Base-by-base conservation (phyloP, 2,329 filamentous ascomycete genomes). In the Penicillium glabrum region DNA sequence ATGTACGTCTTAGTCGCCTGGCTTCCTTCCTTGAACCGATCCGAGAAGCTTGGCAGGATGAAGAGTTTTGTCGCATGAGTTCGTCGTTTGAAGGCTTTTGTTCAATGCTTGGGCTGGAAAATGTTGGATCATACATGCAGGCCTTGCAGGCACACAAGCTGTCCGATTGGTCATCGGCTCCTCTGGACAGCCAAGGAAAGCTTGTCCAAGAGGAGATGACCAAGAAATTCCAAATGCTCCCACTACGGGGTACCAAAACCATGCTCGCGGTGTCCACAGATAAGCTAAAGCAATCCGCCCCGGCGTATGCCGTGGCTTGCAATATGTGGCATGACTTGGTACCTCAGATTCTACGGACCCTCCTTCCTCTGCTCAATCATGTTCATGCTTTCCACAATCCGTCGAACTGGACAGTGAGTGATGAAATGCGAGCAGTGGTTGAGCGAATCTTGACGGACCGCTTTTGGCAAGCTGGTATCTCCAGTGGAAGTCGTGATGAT, bases 401-500 rank as follows among this genome's bases (percentile, higher is more conserved):
- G 1, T 80, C 84, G 21, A 96, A 92, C 69, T 99, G 95, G 93
- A 80, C 83, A 10, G 84, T 96, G 16, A 88, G 92, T 1, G 72
- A 80, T 11, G 91, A 96, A 43, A 88, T 96, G 80, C 87, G 87
- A 57, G 78, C 83, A 5, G 86, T 96, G 51, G 89, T 98, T 39
- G 84, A 86, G 44, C 85, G 90, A 23, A 91, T 98, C 21, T 79
- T 99, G 23, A 96, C 92, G 14, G 95, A 99, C 74, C 85, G 95
- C 24, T 99, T 99, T 73, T 99, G 95, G 95, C 95, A 99, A 79
- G 91, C 93, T 7, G 95, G 95, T 10, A 99, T 99, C 50, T 98
- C 95, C 0, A 90, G 89, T 60, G 95, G 96, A 26, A 98, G 91
- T 66, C 92, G 95, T 72, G 95, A 98, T 61, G 93, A 98, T 57